phyloP scores from a whole-genome alignment of 2,329 filamentous ascomycete genomes.

The Penicillium olsonii region DNA sequence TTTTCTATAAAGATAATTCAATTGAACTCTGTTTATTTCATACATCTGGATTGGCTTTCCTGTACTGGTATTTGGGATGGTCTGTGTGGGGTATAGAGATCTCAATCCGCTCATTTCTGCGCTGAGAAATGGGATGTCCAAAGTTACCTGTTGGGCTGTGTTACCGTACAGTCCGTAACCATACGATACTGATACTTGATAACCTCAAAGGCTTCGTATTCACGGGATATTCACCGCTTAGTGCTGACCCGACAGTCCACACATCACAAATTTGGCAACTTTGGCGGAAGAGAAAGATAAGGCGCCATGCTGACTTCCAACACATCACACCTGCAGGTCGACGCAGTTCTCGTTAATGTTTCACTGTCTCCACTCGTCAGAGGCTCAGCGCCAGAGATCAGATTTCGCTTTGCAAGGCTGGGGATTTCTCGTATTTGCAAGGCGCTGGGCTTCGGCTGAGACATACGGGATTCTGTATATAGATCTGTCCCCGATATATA shows the following conservation, averaged over 20 bases:
- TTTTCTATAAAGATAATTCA: too few species aligned
- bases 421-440: constrained; percentile 8
- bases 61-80: too few species aligned
- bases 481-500: not conserved
- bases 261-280: not conserved
- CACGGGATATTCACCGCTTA: too few species aligned
- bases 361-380: constrained; percentile 2
- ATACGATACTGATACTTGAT: too few species aligned
- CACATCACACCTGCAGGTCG: not conserved
- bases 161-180: too few species aligned
- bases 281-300: constrained; percentile 6
- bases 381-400: constrained; percentile 3
- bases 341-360: not conserved
- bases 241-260: not conserved
- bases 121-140: too few species aligned
- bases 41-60: too few species aligned
- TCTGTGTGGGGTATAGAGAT: not conserved
- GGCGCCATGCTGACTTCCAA: constrained; percentile 3
- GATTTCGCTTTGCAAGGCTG: constrained; percentile 5
- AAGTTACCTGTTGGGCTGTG: too few species aligned
- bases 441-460: not conserved
- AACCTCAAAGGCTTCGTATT: constrained; percentile 1
- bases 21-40: too few species aligned
- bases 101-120: too few species aligned
- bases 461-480: not conserved